Evolutionary conservation across 1,139 yeast genomes (phyloP).

Genomic region (Yamadazyma songkhlaensis): DNA sequence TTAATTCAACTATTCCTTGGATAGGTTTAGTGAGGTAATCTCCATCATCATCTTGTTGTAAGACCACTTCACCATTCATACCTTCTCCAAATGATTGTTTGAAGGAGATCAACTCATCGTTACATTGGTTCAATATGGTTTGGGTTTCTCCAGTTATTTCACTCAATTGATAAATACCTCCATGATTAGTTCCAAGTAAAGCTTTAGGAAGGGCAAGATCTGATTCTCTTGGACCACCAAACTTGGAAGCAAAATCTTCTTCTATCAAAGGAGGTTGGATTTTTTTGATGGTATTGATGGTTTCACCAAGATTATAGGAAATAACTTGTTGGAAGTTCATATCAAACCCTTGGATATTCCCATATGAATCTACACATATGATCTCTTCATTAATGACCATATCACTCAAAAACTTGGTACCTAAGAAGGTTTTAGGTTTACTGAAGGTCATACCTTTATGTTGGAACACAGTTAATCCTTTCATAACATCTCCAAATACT

Average conservation of each 20-base stretch:
- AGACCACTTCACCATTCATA: slow-evolving; percentile 9
- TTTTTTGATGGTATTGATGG: slow-evolving; percentile 24
- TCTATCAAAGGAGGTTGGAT: slow-evolving; percentile 5
- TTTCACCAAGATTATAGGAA: slow-evolving; percentile 30
- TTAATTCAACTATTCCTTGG: slow-evolving; percentile 18
- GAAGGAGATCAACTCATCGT: slow-evolving; percentile 15
- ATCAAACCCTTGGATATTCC: slow-evolving; percentile 23
- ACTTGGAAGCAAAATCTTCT: slow-evolving; percentile 10
- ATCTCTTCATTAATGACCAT: slow-evolving; percentile 4
- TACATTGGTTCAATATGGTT: slow-evolving; percentile 13
- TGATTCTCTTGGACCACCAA: slow-evolving; percentile 8
- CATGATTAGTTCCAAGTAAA: slow-evolving; percentile 35
- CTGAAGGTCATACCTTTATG: slow-evolving; percentile 1
- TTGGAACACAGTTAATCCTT: slow-evolving; percentile 15
- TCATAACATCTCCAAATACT: slow-evolving; percentile 20
- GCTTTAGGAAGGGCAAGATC: slow-evolving; percentile 12
- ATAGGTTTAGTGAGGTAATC: slow-evolving; percentile 8
- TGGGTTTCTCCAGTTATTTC: slow-evolving; percentile 22
- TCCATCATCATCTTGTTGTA: slow-evolving; percentile 16
- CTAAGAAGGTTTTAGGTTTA: slow-evolving; percentile 6
- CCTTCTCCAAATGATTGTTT: slow-evolving; percentile 8
- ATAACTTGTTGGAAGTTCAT: slow-evolving; percentile 10
- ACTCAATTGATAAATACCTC: slow-evolving; percentile 27
- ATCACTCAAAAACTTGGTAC: slow-evolving; percentile 12
- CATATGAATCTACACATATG: slow-evolving; percentile 30